phyloP scores from a whole-genome alignment of 768 basidiomycete species.

The Cubamyces lactineus region DNA sequence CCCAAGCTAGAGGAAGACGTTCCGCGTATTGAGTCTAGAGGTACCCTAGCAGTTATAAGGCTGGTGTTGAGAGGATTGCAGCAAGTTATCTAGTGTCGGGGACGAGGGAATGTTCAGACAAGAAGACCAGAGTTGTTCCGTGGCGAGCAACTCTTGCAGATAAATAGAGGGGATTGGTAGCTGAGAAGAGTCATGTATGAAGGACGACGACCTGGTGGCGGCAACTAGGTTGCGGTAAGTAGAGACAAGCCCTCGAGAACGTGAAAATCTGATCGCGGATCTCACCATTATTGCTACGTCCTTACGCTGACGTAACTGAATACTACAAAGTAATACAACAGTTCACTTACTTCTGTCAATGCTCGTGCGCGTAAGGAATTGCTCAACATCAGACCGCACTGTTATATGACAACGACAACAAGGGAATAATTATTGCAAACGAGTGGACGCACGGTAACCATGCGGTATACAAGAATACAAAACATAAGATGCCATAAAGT shows the following conservation, averaged over 20 bases:
- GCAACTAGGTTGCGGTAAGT: not conserved
- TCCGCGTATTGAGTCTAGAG: not conserved
- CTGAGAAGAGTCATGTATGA: constrained; percentile 19
- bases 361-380: too few species aligned
- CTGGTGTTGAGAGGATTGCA: not conserved
- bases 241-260: not conserved
- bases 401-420: not conserved
- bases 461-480: constrained; percentile 23
- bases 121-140: constrained; percentile 7
- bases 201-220: constrained; percentile 3
- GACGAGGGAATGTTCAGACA: not conserved
- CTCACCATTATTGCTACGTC: not conserved
- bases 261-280: constrained; percentile 12
- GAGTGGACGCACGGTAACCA: constrained; percentile 8
- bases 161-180: constrained; percentile 13
- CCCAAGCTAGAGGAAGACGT: not conserved
- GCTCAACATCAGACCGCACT: too few species aligned
- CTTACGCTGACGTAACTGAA: constrained; percentile 18
- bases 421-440: constrained; percentile 3
- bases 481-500: constrained; percentile 26
- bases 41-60: constrained; percentile 1
- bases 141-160: constrained; percentile 20
- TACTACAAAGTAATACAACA: not conserved
- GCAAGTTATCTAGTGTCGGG: not conserved
- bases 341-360: too few species aligned